Base-by-base conservation (phyloP, 768 basidiomycete genomes). In the Leccinellum albellum region DNA sequence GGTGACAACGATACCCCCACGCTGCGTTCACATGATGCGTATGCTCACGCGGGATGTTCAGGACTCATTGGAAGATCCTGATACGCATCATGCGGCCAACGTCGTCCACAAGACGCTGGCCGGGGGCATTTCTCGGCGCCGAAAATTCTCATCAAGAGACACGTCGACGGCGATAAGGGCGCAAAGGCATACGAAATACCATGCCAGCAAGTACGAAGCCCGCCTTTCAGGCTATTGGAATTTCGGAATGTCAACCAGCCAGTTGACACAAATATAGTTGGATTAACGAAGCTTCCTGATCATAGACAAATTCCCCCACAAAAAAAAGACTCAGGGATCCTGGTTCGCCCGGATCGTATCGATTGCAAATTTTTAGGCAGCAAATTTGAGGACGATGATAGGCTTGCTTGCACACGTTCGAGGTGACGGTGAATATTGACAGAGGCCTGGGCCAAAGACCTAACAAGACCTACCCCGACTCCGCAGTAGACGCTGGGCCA, bases 1-100 rank as follows among this genome's bases (percentile, higher is more conserved):
- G 68, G 80, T 78, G 40, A 57, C 70, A 50, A n/a, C 6, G 20
- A 15, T 21, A 15, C 8, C 15, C 24, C 32, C 42, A 44, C 17
- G 7, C 24, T 20, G 4, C 15, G 14, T 52, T 21, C 5, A 32
- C 23, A 50, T 3, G 21, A 21, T 46, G 4, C 1, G 4, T 32
- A 35, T 33, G 28, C 26, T 64, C 20, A 51, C 23, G 26, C 20
- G 29, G 29, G 54, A 29, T 33, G n/a, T 17, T 29, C 26, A 23
- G 37, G 26, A 37, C 26, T 45, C 33, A 10, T 49, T 31, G n/a
- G 51, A 49, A n/a, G 40, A 49, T 21, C 26, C 12, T 6, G 20
- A 3, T 28, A 21, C 7, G 13, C 46, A 9, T 56, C 17, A 32
- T 10, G 29, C n/a, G 8, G 3, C 7, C 31, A n/a, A 35, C 28